Evolutionary conservation across 495 filamentous ascomycete genomes (phyloP).

Genomic region (Xylaria castorea): DNA sequence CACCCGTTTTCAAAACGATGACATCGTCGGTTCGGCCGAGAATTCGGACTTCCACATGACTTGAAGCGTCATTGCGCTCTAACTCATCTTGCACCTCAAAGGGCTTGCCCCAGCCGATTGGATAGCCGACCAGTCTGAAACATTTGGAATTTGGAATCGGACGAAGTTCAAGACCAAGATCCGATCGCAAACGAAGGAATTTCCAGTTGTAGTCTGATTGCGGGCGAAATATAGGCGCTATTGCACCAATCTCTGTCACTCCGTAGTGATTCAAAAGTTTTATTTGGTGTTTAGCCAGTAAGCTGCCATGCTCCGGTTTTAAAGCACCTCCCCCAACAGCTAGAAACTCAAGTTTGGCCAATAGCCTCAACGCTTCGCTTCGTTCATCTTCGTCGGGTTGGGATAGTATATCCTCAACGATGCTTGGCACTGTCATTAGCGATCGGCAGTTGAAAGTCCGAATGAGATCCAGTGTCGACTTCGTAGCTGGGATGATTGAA

Average conservation of each 20-base stretch:
- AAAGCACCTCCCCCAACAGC: constrained; percentile 51
- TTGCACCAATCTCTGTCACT: constrained; percentile 46
- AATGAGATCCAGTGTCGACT: constrained; percentile 42
- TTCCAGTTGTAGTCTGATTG: constrained; percentile 43
- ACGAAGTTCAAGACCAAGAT: constrained; percentile 38
- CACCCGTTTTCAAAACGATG: constrained; percentile 49
- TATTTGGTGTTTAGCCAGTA: constrained; percentile 35
- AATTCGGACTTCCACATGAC: constrained; percentile 32
- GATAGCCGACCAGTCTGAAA: constrained; percentile 34
- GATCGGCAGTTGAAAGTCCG: constrained; percentile 36
- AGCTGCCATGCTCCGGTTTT: constrained; percentile 32
- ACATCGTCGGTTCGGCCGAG: constrained; percentile 48
- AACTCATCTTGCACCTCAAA: constrained; percentile 46
- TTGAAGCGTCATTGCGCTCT: constrained; percentile 31
- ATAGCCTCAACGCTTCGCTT: constrained; percentile 20
- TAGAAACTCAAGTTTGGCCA: constrained; percentile 49
- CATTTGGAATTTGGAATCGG: constrained; percentile 17
- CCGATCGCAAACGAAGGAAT: constrained; percentile 46
- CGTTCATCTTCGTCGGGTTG: constrained; percentile 35
- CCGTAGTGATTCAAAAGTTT: constrained; percentile 48
- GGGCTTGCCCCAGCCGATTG: constrained; percentile 35
- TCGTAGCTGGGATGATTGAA: constrained; percentile 39
- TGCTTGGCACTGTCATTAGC: constrained; percentile 55
- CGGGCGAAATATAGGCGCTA: constrained; percentile 47
- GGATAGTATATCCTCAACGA: constrained; percentile 52